phyloP scores from a whole-genome alignment of 2,329 filamentous ascomycete genomes.

The Trichothecium sympodiale region DNA sequence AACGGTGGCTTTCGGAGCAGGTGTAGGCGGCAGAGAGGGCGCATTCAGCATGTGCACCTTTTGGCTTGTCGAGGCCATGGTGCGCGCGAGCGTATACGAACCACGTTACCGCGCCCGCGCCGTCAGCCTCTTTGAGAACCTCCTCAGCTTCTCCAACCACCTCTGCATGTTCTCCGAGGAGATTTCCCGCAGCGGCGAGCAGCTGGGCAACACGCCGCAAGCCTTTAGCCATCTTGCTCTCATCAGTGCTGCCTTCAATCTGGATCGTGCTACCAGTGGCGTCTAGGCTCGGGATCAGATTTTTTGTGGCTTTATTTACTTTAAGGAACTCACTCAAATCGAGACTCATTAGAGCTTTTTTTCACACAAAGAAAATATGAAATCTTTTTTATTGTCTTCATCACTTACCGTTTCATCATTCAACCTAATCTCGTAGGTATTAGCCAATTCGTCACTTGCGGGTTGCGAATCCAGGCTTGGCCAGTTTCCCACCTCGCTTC shows the following conservation, averaged over 20 bases:
- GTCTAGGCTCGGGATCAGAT: no score
- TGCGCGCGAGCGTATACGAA: conserved; percentile 54
- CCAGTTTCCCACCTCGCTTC: no score
- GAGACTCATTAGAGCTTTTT: no score
- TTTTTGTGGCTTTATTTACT: no score
- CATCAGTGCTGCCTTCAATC: conserved; percentile 67
- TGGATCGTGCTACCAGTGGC: conserved; percentile 53
- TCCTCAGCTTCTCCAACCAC: conserved; percentile 67
- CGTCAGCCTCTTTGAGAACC: conserved; percentile 65
- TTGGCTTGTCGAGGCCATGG: conserved; percentile 71
- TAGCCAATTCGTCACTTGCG: no score
- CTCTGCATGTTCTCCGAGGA: conserved; percentile 71
- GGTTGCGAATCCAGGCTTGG: no score
- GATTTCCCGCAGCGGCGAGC: conserved; percentile 63
- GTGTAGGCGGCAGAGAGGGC: conserved; percentile 63
- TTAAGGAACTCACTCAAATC: no score
- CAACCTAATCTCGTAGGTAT: no score
- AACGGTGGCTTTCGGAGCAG: no score
- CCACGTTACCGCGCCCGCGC: conserved; percentile 46
- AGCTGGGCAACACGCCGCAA: conserved; percentile 70
- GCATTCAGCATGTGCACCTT: conserved; percentile 77
- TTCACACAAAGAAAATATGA: no score
- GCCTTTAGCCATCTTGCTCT: conserved; percentile 68
- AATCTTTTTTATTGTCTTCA: no score
- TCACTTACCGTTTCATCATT: no score